These are phyloP conservation scores for Physaria fendleri DNA, from an alignment of 345 rosid genomes.

Conservation along the genomic window DNA sequence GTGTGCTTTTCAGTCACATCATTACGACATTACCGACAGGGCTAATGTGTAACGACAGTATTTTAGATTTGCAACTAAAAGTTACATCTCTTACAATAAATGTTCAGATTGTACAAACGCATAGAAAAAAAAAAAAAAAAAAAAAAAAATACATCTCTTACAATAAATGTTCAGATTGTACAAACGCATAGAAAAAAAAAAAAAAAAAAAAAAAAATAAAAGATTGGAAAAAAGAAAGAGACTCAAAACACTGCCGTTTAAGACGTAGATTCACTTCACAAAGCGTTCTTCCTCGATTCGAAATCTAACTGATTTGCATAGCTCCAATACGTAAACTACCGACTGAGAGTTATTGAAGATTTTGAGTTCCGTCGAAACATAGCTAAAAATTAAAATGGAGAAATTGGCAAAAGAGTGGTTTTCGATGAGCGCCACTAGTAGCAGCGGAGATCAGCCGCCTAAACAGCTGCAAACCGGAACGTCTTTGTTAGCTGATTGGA, in stretches of 20 bases:
- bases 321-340: neutral
- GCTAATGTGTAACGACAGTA: too few relatives aligned
- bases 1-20: constrained; percentile 81
- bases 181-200: too few relatives aligned
- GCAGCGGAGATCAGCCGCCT: neutral
- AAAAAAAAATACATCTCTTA: too few relatives aligned
- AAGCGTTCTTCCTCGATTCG: neutral
- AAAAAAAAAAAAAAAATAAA: too few relatives aligned
- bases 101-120: too few relatives aligned
- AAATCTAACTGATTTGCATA: neutral
- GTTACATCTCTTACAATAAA: too few relatives aligned
- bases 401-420: neutral
- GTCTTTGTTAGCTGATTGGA: constrained; percentile 1
- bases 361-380: neutral
- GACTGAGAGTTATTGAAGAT: neutral
- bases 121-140: too few relatives aligned
- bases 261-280: neutral
- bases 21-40: too few relatives aligned
- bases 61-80: too few relatives aligned
- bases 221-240: too few relatives aligned
- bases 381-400: neutral
- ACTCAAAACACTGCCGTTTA: neutral
- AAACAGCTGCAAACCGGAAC: neutral
- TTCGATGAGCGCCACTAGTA: constrained; percentile 5
- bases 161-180: too few relatives aligned